A percentile compares a stretch with the other conserved stretches of the same genome.
Evolutionary conservation across 2,329 filamentous ascomycete species (phyloP).

Genomic region (Fusarium udum): DNA sequence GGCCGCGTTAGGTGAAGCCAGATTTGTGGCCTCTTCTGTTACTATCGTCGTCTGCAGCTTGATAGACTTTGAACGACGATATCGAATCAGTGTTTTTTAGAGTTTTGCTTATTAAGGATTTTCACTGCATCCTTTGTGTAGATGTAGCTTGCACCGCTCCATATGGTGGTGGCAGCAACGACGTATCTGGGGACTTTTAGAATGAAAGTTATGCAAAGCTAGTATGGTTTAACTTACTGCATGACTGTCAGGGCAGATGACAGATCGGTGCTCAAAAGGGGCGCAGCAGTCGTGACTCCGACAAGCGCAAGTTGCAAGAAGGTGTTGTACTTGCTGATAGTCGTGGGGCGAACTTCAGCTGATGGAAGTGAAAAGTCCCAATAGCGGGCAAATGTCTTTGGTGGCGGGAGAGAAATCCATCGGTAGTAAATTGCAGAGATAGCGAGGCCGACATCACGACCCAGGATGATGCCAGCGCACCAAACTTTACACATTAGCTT

Average conservation of each 20-base stretch:
- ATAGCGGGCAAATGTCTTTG: slow-evolving; percentile 91
- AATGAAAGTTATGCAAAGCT: not conserved
- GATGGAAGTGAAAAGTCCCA: slow-evolving; percentile 97
- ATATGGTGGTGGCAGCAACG: slow-evolving; percentile 88
- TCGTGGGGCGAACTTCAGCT: slow-evolving; percentile 84
- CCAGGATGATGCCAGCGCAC: slow-evolving; percentile 89
- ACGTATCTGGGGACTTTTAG: slow-evolving; percentile 68
- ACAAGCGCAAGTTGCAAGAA: slow-evolving; percentile 89
- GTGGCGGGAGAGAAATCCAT: slow-evolving; percentile 91
- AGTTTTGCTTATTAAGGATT: slow-evolving; percentile 66
- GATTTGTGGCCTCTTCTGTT: not conserved
- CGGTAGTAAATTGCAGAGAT: slow-evolving; percentile 93
- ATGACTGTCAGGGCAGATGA: slow-evolving; percentile 64
- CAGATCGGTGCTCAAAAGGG: slow-evolving; percentile 72
- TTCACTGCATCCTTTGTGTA: slow-evolving; percentile 92
- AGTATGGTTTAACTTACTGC: slow-evolving; percentile 63
- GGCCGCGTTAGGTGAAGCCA: not conserved
- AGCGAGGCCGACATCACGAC: slow-evolving; percentile 83
- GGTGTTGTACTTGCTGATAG: slow-evolving; percentile 91
- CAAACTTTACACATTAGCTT: slow-evolving; percentile 66
- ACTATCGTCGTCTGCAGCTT: slow-evolving; percentile 1
- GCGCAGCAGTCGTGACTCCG: slow-evolving; percentile 82
- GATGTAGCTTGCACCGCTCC: slow-evolving; percentile 93
- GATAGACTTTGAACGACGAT: not conserved
- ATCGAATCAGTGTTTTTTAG: slow-evolving; percentile 29